Conservation (phyloP, 176 grass and related monocot genomes). For the Ananas comosus region DNA sequence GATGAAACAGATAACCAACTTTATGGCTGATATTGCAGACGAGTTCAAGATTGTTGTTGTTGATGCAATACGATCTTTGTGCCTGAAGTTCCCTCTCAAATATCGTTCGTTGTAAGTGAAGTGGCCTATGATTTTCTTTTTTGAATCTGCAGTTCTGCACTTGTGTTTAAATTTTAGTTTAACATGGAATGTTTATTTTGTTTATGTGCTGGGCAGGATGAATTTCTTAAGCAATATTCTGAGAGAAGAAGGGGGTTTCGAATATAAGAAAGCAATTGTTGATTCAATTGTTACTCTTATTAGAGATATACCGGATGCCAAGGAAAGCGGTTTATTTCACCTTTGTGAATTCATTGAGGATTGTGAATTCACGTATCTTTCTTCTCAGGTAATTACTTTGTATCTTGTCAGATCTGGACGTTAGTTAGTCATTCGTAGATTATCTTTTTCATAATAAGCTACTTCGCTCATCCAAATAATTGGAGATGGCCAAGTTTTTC, state of each 20-base stretch:
- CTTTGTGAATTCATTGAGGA: conserved; percentile 99
- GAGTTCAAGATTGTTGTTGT: conserved; percentile 99
- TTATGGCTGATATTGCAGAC: conserved; percentile 98
- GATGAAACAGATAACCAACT: conserved; percentile 99
- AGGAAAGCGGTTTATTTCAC: conserved; percentile 97
- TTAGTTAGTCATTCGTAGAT: not conserved
- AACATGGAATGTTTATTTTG: conserved; percentile 2
- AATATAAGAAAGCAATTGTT: conserved; percentile 98
- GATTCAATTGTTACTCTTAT: conserved; percentile 97
- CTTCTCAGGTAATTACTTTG: conserved; percentile 61
- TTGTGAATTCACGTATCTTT: conserved; percentile 98
- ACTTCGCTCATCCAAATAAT: not conserved
- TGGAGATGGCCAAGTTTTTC: not conserved
- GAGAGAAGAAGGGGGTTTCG: conserved; percentile 93
- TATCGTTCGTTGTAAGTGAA: conserved; percentile 87
- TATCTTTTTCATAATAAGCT: not conserved
- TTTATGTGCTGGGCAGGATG: conserved; percentile 52
- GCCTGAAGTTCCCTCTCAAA: conserved; percentile 96
- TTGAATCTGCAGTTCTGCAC: too few relatives aligned
- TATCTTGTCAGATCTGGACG: not conserved
- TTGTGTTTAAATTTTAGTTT: not conserved
- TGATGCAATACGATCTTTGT: conserved; percentile 93
- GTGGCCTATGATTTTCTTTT: not conserved
- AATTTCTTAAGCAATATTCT: conserved; percentile 99
- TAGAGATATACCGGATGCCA: conserved; percentile 96